Evolutionary conservation across 2,329 filamentous ascomycete genomes (phyloP), one percentile per base, ranked within the genome.

Genomic region (Neocucurbitaria cava): DNA sequence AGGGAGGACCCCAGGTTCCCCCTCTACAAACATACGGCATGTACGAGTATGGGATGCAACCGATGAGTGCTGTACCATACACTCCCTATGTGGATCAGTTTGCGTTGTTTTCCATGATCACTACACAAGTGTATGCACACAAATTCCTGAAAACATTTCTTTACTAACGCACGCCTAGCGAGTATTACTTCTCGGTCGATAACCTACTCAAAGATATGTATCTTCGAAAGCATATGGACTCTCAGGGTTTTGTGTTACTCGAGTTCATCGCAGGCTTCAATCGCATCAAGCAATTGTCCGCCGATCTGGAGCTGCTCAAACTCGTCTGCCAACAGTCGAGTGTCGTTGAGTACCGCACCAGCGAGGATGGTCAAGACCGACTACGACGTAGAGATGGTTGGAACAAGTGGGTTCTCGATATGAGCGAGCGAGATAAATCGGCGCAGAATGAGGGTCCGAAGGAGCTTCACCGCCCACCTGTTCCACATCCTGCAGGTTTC

Each of bases 181-280:
- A 96, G 69, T 99, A 97, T 80, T 99, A 99, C 77, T 96, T 99
- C 78, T 98, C 94, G 0, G 85, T 96, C 24, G 91, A 97, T 70
- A 99, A 99, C 73, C 83, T 98, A 45, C 90, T 91, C 83, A 97
- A 96, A 77, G 95, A 99, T 70, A 83, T 91, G 69, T 98, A 87
- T 76, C 82, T 99, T 54, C 89, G 95, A 52, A 88, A 86, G 68
- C 88, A 93, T 66, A 98, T 99, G 95, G 94, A 99, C 72, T 91
- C 90, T 1, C 91, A 98, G 74, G 95, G 95, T 17, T 98, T 93
- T 70, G 93, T 97, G 13, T 87, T 87, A 46, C 79, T 99, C 46
- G 82, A 84, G 30, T 85, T 96, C 54, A 89, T 99, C 64, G 85
- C 89, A 20, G 84, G 83, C n/a, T 99, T 99, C 82, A 92, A 91